Percentiles rank a stretch among this genome's conserved stretches.
Evolutionary conservation across 352 stramenopile genomes (phyloP).

Genomic region (Globisporangium irregulare): DNA sequence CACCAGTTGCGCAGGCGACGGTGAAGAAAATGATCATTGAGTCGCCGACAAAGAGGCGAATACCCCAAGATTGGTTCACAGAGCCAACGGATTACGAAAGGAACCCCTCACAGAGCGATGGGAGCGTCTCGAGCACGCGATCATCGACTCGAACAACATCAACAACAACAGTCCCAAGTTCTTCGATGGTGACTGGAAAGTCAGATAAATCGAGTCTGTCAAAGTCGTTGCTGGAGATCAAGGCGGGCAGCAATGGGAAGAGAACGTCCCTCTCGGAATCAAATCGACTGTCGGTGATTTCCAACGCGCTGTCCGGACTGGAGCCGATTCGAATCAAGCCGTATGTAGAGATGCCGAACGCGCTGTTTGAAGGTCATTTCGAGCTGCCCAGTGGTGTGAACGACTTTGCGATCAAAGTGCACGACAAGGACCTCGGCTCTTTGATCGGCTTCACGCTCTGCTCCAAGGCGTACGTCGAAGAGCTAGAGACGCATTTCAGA

Average conservation of each 20-base stretch:
- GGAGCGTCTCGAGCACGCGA: constrained; percentile 19
- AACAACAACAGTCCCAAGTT: not conserved
- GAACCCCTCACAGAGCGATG: constrained; percentile 10
- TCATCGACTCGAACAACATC: constrained; percentile 25
- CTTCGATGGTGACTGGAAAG: constrained; percentile 10
- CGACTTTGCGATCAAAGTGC: constrained; percentile 73
- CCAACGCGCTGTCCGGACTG: constrained; percentile 25
- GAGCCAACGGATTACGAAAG: constrained; percentile 34
- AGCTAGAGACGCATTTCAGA: constrained; percentile 64
- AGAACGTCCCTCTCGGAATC: constrained; percentile 35
- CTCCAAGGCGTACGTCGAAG: constrained; percentile 64
- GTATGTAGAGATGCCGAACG: constrained; percentile 44
- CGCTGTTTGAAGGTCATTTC: constrained; percentile 64
- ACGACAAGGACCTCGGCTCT: constrained; percentile 80
- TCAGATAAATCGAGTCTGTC: constrained; percentile 41
- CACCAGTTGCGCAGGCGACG: constrained; percentile 60
- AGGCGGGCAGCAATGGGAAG: constrained; percentile 28
- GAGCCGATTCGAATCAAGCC: constrained; percentile 50
- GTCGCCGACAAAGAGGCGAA: constrained; percentile 60
- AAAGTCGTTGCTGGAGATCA: constrained; percentile 44
- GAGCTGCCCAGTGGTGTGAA: constrained; percentile 71
- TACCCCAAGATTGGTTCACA: constrained; percentile 79
- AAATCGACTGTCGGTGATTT: constrained; percentile 28
- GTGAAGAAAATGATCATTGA: constrained; percentile 75
- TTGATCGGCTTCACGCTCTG: constrained; percentile 81